Evolutionary conservation across 306 rosid species (phyloP).

Genomic region (Castanea crenata): DNA sequence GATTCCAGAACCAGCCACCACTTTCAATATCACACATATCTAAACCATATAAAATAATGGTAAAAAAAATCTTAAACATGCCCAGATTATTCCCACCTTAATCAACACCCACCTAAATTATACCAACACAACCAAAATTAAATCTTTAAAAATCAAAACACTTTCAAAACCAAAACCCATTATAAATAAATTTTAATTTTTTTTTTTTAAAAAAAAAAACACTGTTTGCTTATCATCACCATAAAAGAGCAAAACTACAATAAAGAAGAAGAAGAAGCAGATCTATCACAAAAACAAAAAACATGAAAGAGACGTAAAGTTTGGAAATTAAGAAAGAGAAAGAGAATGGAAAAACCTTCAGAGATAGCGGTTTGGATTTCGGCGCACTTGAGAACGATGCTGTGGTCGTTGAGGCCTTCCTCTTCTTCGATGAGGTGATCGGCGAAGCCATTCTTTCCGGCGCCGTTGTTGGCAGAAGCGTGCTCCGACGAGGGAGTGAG

Average conservation of each 20-base stretch:
- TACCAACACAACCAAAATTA: neutral
- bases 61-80: constrained; percentile 7
- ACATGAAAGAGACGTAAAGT: neutral
- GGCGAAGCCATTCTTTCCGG: constrained; percentile 61
- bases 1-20: constrained; percentile 25
- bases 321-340: neutral
- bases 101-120: neutral
- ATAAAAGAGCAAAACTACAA: too few relatives aligned
- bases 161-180: too few relatives aligned
- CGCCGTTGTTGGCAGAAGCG: constrained; percentile 18
- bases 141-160: neutral
- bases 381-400: constrained; percentile 84
- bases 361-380: constrained; percentile 93
- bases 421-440: constrained; percentile 91
- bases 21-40: constrained; percentile 2
- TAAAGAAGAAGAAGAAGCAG: neutral
- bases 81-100: constrained; percentile 23
- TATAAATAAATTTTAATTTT: neutral
- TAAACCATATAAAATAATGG: neutral
- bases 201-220: too few relatives aligned
- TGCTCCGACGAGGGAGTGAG: constrained; percentile 39
- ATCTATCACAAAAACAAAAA: neutral
- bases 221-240: too few relatives aligned
- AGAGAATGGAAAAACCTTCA: constrained; percentile 47
- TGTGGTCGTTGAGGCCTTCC: constrained; percentile 86